phyloP scores from a whole-genome alignment of 202 grass and related monocot genomes.

The Schoenoplectus tabernaemontani region DNA sequence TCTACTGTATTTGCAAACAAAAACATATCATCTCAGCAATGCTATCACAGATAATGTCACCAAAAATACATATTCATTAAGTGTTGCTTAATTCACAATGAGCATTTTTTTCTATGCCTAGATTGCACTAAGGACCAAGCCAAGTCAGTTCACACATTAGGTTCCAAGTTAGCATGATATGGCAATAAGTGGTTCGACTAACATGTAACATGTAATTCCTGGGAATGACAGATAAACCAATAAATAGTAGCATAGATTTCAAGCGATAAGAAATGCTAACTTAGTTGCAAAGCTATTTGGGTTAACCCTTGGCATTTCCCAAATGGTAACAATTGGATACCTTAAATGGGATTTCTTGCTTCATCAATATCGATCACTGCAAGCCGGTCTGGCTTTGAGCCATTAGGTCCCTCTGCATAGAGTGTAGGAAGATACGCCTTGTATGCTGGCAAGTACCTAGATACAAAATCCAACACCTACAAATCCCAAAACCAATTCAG shows the following conservation, averaged over 20 bases:
- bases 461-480: conserved; percentile 96
- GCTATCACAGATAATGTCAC: not conserved
- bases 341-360: conserved; percentile 55
- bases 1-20: not conserved
- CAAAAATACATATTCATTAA: not conserved
- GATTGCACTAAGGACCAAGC: not conserved
- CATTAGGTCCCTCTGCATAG: conserved; percentile 76
- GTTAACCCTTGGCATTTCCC: not conserved
- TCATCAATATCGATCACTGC: conserved; percentile 87
- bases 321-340: not conserved
- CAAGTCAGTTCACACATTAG: not conserved
- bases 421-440: conserved; percentile 72
- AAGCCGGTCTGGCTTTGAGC: conserved; percentile 52
- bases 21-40: not conserved
- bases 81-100: not conserved
- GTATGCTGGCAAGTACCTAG: conserved; percentile 87
- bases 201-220: no score
- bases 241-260: not conserved
- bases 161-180: not conserved
- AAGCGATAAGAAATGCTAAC: no score
- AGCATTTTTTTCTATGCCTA: not conserved
- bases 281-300: no score
- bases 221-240: not conserved
- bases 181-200: not conserved
- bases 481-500: not conserved